A percentile compares a stretch with the other conserved stretches of the same genome.
Evolutionary conservation across 441 rosid genomes (phyloP).

Genomic region (Geranium incanum): DNA sequence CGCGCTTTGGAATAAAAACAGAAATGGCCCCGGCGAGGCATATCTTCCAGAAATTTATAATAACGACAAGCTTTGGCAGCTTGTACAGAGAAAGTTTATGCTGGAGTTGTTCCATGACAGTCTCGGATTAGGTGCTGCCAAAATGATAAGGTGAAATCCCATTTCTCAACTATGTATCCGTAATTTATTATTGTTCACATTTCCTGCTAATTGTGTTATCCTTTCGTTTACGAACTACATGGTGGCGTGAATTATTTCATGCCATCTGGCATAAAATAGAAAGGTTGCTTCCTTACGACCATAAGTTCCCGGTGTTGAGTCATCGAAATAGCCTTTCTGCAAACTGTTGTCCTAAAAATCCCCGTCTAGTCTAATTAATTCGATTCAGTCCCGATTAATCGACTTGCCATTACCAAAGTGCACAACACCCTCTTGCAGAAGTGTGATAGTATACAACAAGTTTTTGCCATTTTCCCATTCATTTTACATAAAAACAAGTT

Average conservation of each 20-base stretch:
- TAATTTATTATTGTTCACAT: slow-evolving; percentile 4
- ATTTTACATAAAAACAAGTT: no score
- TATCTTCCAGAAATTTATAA: slow-evolving; percentile 69
- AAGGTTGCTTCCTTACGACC: no score
- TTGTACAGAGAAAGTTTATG: slow-evolving; percentile 52
- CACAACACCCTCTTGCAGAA: no score
- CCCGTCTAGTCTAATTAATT: no score
- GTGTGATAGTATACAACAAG: no score
- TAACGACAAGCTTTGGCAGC: slow-evolving; percentile 49
- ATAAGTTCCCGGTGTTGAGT: no score
- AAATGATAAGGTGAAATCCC: slow-evolving; percentile 67
- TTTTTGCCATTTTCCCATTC: no score
- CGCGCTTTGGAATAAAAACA: slow-evolving; percentile 60
- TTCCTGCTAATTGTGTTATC: background rate
- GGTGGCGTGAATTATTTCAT: background rate
- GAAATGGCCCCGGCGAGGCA: slow-evolving; percentile 76
- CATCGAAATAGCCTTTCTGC: no score
- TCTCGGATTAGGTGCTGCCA: slow-evolving; percentile 89
- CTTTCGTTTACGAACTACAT: background rate
- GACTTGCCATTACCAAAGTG: no score
- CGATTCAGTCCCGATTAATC: no score
- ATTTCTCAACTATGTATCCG: background rate
- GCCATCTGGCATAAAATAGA: no score
- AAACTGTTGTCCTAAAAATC: no score
- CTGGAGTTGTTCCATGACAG: slow-evolving; percentile 63